Percentiles rank a stretch among this genome's conserved stretches.
phyloP scores from a whole-genome alignment of 2,329 filamentous ascomycete species.

The Alternaria metachromatica region DNA sequence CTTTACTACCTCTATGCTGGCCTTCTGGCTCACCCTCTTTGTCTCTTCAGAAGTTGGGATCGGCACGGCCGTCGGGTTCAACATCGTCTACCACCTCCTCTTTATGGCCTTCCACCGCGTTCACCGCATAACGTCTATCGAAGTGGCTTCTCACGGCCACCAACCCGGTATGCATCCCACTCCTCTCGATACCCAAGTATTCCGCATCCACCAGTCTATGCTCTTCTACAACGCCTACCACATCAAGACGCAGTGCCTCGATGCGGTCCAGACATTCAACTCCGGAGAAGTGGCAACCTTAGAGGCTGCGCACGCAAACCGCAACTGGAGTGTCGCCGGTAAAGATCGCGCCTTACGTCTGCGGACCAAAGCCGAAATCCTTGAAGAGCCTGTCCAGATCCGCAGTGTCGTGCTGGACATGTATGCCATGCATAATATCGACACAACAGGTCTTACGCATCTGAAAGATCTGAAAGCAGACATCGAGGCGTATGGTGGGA shows the following conservation, averaged over 20 bases:
- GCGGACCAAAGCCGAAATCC: conserved; percentile 49
- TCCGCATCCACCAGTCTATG: conserved; percentile 63
- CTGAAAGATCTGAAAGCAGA: conserved; percentile 58
- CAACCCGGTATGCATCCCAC: conserved; percentile 24
- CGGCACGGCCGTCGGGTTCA: conserved; percentile 61
- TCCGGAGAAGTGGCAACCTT: conserved; percentile 49
- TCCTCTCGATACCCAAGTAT: conserved; percentile 60
- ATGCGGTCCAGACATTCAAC: conserved; percentile 58
- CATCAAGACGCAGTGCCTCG: conserved; percentile 58
- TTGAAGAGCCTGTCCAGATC: conserved; percentile 50
- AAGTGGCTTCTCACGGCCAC: conserved; percentile 12
- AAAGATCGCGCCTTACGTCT: conserved; percentile 57
- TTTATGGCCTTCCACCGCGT: conserved; percentile 63
- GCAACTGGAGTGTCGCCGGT: conserved; percentile 63
- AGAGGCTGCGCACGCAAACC: conserved; percentile 47
- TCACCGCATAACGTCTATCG: conserved; percentile 25
- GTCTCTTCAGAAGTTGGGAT: conserved; percentile 67
- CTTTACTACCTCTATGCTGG: conserved; percentile 68
- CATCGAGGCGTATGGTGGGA: conserved; percentile 58
- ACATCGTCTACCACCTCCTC: conserved; percentile 60
- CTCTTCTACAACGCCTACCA: conserved; percentile 68
- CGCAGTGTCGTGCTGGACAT: conserved; percentile 62
- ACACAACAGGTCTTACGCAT: conserved; percentile 60
- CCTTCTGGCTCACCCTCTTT: conserved; percentile 70
- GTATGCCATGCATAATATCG: conserved; percentile 59